Conservation (phyloP, 768 basidiomycete species). For the Kockovaella imperatae region DNA sequence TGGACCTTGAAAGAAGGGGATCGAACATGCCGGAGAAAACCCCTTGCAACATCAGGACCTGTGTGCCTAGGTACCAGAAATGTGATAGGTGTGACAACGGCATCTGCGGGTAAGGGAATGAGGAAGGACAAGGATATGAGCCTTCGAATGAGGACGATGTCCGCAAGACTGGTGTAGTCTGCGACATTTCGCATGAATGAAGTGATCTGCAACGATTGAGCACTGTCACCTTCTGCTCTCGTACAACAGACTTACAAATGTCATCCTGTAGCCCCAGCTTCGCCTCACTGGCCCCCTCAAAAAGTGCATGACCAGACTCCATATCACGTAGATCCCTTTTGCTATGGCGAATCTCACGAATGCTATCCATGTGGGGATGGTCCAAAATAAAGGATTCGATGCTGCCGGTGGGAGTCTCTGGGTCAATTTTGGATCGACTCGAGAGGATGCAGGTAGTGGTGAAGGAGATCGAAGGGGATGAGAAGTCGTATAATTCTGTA, state of each 20-base stretch:
- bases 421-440: conserved; percentile 31
- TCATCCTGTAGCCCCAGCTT: conserved; percentile 90
- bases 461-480: conserved; percentile 36
- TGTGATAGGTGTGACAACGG: conserved; percentile 87
- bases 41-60: conserved; percentile 41
- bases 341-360: conserved; percentile 28
- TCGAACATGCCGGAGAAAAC: conserved; percentile 57
- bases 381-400: conserved; percentile 29
- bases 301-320: conserved; percentile 60
- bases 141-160: conserved; percentile 61
- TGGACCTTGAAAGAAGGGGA: background rate
- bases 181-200: conserved; percentile 73
- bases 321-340: conserved; percentile 35
- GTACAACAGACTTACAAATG: conserved; percentile 47
- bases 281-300: conserved; percentile 80
- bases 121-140: conserved; percentile 72
- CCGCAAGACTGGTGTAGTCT: conserved; percentile 70
- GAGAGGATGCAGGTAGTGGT: conserved; percentile 37
- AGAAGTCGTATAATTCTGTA: conserved; percentile 23
- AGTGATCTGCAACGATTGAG: conserved; percentile 44
- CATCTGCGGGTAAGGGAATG: conserved; percentile 81
- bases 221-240: background rate
- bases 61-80: conserved; percentile 66
- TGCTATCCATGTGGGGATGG: conserved; percentile 27
- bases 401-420: conserved; percentile 29